These are phyloP conservation scores for Wickerhamiella domercqiae DNA, from an alignment of 805 yeast species.

Conservation along the genomic window DNA sequence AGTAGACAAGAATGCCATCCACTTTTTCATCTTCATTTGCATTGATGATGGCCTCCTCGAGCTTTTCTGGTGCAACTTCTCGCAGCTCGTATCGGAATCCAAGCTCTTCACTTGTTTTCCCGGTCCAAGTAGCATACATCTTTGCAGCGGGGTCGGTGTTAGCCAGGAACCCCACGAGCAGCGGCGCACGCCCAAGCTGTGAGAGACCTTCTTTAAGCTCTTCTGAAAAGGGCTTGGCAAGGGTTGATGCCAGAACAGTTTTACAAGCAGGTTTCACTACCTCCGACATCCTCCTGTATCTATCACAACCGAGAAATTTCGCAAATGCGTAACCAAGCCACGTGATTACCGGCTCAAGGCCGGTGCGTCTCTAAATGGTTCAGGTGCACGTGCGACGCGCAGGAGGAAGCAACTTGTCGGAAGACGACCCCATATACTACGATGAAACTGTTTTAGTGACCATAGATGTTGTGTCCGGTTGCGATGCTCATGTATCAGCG, in stretches of 20 bases:
- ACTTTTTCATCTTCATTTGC: slow-evolving; percentile 67
- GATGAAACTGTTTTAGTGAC: slow-evolving; percentile 10
- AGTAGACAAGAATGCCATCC: slow-evolving; percentile 91
- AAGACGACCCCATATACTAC: slow-evolving; percentile 6
- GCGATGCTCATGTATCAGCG: slow-evolving; percentile 11
- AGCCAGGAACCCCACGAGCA: slow-evolving; percentile 80
- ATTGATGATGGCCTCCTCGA: slow-evolving; percentile 67
- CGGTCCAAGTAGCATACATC: slow-evolving; percentile 94
- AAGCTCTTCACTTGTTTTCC: slow-evolving; percentile 68
- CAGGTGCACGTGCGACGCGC: slow-evolving; percentile 6
- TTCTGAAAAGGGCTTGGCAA: slow-evolving; percentile 65
- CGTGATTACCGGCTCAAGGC: background rate
- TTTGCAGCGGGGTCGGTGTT: slow-evolving; percentile 89
- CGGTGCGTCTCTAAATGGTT: slow-evolving; percentile 4
- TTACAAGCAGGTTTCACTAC: slow-evolving; percentile 17
- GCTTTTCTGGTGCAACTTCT: slow-evolving; percentile 58
- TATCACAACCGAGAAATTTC: background rate
- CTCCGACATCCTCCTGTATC: background rate
- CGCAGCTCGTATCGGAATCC: slow-evolving; percentile 77
- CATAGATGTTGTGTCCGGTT: slow-evolving; percentile 1
- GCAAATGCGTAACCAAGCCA: background rate
- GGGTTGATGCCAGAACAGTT: slow-evolving; percentile 73
- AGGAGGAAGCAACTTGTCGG: slow-evolving; percentile 7
- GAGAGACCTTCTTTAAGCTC: slow-evolving; percentile 52
- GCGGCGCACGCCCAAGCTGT: slow-evolving; percentile 43